A percentile compares a stretch with the other conserved stretches of the same genome.
Evolutionary conservation across 1,139 yeast species (phyloP).

Genomic region (Hanseniaspora gamundiae): DNA sequence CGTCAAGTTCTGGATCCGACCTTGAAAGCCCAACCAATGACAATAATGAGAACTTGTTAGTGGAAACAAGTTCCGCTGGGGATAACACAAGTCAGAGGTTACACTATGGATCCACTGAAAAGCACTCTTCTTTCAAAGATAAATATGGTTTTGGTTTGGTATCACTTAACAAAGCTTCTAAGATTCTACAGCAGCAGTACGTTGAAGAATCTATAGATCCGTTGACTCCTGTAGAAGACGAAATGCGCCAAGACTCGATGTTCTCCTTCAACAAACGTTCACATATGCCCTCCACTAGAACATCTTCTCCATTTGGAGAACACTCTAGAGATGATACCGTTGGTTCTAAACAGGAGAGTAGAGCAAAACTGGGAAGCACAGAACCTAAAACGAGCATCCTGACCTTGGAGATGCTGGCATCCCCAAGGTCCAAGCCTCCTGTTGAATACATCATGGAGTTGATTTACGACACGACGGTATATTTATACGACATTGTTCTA

Average conservation of each 20-base stretch:
- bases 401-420: slow-evolving; percentile 42
- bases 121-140: not conserved
- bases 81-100: not conserved
- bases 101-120: not conserved
- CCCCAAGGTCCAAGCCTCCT: slow-evolving; percentile 42
- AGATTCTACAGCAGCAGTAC: slow-evolving; percentile 15
- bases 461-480: slow-evolving; percentile 46
- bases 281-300: not conserved
- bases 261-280: not conserved
- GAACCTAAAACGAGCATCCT: not conserved
- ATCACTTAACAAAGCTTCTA: slow-evolving; percentile 17
- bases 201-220: slow-evolving; percentile 23
- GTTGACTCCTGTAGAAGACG: slow-evolving; percentile 7
- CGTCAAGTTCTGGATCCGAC: slow-evolving; percentile 13
- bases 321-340: slow-evolving; percentile 8
- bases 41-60: not conserved
- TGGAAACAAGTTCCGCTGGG: not conserved
- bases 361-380: not conserved
- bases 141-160: slow-evolving; percentile 17
- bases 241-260: not conserved
- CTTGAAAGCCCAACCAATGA: not conserved
- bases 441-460: slow-evolving; percentile 42
- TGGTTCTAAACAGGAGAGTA: not conserved
- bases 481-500: slow-evolving; percentile 51
- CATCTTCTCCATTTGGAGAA: slow-evolving; percentile 2